Conservation (phyloP, 1,284 basidiomycete genomes). For the Stygiomarasmius scandens region DNA sequence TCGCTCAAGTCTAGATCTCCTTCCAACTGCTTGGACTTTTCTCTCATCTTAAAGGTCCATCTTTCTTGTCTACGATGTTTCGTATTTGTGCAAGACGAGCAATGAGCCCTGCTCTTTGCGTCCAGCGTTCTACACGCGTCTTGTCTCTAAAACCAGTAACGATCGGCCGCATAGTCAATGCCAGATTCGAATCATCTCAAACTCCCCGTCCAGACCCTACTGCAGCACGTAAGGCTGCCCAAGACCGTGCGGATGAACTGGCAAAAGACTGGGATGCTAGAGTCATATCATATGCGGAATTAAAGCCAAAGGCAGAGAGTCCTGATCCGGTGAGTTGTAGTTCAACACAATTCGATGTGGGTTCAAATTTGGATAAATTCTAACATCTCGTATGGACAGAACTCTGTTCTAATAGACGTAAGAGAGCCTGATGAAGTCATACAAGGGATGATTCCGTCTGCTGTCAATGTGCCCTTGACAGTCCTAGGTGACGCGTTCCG, state of each 20-base stretch:
- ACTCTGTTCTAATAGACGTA: conserved; percentile 88
- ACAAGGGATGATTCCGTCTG: conserved; percentile 93
- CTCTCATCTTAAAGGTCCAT: too few species aligned
- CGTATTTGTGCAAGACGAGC: conserved; percentile 1
- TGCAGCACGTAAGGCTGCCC: conserved; percentile 38
- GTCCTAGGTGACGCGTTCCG: conserved; percentile 74
- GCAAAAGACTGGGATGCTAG: conserved; percentile 73
- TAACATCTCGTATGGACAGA: conserved; percentile 51
- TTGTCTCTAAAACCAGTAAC: not conserved
- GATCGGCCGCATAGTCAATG: not conserved
- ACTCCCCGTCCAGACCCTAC: conserved; percentile 37
- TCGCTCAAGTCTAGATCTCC: too few species aligned
- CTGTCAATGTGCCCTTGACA: conserved; percentile 92
- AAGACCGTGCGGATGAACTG: conserved; percentile 48
- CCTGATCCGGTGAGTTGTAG: conserved; percentile 72
- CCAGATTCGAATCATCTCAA: conserved; percentile 42
- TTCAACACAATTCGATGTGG: conserved; percentile 4
- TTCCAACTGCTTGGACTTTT: too few species aligned
- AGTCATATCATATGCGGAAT: conserved; percentile 77
- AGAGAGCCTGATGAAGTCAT: conserved; percentile 93
- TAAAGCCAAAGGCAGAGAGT: conserved; percentile 82
- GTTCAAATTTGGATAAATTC: not conserved
- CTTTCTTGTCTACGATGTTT: conserved; percentile 4
- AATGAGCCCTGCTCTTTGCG: not conserved
- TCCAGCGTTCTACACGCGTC: not conserved